These are phyloP conservation scores for Leccinum incarnatum DNA, from an alignment of 768 basidiomycete genomes.

Conservation along the genomic window DNA sequence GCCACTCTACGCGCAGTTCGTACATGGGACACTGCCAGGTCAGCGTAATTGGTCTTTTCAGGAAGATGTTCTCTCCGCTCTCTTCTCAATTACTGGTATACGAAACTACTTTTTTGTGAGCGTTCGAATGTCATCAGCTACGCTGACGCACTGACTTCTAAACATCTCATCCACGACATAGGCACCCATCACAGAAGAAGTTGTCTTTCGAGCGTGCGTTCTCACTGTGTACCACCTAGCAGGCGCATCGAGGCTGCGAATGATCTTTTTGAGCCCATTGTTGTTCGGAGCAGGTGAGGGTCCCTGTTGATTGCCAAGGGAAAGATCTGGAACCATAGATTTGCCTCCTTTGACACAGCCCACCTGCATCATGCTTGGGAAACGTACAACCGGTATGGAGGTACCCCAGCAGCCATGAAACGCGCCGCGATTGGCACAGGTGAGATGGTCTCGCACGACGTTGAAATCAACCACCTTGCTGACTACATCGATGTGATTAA, in stretches of 20 bases:
- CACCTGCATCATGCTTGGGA: conserved; percentile 95
- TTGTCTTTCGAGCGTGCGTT: conserved; percentile 87
- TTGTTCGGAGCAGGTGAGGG: conserved; percentile 83
- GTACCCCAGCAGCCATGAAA: conserved; percentile 59
- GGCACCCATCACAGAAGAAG: conserved; percentile 91
- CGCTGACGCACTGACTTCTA: not conserved
- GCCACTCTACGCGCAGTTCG: conserved; percentile 60
- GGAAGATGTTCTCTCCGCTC: conserved; percentile 36
- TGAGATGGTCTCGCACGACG: conserved; percentile 31
- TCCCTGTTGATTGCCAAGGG: not conserved
- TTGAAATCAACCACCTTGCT: conserved; percentile 9
- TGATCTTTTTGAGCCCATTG: conserved; percentile 81
- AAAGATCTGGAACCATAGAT: not conserved
- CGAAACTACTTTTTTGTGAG: conserved; percentile 65
- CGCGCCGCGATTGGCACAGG: conserved; percentile 56
- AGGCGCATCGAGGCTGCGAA: conserved; percentile 47
- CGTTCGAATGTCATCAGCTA: conserved; percentile 2
- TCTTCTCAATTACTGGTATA: conserved; percentile 55
- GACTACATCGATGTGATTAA: conserved; percentile 31
- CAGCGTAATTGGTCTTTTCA: conserved; percentile 49
- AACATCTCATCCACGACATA: conserved; percentile 26
- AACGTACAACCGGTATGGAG: conserved; percentile 70
- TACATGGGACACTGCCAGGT: conserved; percentile 49
- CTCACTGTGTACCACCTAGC: conserved; percentile 71
- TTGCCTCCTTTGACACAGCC: conserved; percentile 44